phyloP scores from a whole-genome alignment of 306 rosid species.

The Cucumis hystrix region DNA sequence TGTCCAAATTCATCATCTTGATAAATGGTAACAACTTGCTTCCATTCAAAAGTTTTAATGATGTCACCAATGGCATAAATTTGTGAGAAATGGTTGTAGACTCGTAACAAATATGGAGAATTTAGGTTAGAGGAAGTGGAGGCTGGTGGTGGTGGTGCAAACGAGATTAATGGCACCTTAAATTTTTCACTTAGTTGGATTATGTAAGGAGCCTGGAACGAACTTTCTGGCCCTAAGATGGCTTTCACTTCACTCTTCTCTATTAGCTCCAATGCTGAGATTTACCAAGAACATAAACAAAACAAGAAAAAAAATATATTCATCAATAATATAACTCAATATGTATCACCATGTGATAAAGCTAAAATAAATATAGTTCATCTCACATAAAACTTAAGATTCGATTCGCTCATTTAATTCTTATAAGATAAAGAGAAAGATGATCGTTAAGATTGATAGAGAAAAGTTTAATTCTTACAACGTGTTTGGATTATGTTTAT shows the following conservation, averaged over 20 bases:
- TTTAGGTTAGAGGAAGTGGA: background rate
- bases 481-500: no score
- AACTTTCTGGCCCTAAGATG: slow-evolving; percentile 17
- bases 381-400: no score
- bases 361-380: no score
- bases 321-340: no score
- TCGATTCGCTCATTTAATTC: no score
- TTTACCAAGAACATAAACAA: background rate
- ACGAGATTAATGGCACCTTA: slow-evolving; percentile 25
- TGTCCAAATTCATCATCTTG: slow-evolving; percentile 10
- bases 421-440: no score
- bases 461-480: no score
- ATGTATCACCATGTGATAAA: no score
- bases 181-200: slow-evolving; percentile 1
- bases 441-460: no score
- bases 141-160: slow-evolving; percentile 7
- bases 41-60: slow-evolving; percentile 16
- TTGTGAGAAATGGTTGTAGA: slow-evolving; percentile 11
- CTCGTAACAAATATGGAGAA: slow-evolving; percentile 14
- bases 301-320: no score
- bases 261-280: slow-evolving; percentile 30
- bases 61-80: slow-evolving; percentile 12
- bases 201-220: background rate
- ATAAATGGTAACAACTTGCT: slow-evolving; percentile 10
- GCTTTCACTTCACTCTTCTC: slow-evolving; percentile 32